Base-by-base conservation (phyloP, 116 monocot genomes). In the Iris pallida region DNA sequence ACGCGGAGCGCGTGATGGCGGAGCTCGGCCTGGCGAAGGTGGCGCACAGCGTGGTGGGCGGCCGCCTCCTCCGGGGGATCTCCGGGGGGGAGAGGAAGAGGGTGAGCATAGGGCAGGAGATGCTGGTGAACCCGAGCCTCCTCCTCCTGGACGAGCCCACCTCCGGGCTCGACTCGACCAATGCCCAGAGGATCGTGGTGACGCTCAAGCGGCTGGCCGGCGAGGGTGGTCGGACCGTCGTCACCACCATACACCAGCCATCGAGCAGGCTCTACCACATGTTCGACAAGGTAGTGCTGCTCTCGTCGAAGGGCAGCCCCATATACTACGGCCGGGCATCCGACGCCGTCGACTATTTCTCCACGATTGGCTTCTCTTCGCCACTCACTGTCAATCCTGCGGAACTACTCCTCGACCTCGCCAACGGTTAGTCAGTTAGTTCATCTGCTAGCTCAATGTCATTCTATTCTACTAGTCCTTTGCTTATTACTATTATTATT, bases 231-330 rank as follows among this genome's bases (percentile, higher is more conserved):
- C 55, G 95, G 15, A 82, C 95, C 4, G 79, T 95, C 17, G 79
- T 89, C 42, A 83, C 86, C 16, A 95, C 91, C 10, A 95, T 95
- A 54, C 95, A 95, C 64, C 95, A 95, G 81, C 95, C 95, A 0
- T 91, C 95, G 8, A 84, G 84, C 53, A 68, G 86, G 20, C 78
- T 95, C 14, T 95, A 91, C 78, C 80, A 84, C 70, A 88, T 91
- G 91, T 95, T 95, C 66, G 91, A 95, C 67, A 91, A 91, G 80
- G 78, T 95, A 42, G 74, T 91, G 4, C 78, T 95, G 13, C 80
- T 91, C 9, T 88, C 95, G 42, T 88, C 95, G 20, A 88, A 91
- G 7, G 95, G 95, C 0, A 55, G 80, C 42, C 86, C 91, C 0
- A 84, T 95, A 47, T 95, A 84, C 80, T 79, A 88, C 59, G 95